These are phyloP conservation scores for Penicillium fuscoglaucum DNA, from an alignment of 2,329 filamentous ascomycete species.

Conservation along the genomic window DNA sequence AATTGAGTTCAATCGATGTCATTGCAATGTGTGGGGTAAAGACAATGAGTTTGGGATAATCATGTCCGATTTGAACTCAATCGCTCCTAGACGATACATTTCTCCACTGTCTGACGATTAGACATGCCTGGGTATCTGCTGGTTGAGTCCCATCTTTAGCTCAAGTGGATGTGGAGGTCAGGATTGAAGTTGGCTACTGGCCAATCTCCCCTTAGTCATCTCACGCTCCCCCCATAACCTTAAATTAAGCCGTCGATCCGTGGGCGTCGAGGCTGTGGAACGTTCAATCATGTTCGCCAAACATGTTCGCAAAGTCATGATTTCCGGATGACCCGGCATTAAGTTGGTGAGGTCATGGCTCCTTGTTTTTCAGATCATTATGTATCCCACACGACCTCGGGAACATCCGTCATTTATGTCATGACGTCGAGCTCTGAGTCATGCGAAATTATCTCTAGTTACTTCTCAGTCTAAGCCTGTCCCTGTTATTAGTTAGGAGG, in stretches of 20 bases:
- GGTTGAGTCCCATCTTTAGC: not conserved
- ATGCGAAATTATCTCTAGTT: not conserved
- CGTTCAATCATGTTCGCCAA: not conserved
- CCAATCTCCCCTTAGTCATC: constrained; percentile 4
- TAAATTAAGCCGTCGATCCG: constrained; percentile 4
- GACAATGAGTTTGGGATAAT: not conserved
- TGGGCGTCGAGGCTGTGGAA: not conserved
- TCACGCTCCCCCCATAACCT: not conserved
- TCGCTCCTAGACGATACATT: not conserved
- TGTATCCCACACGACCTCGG: not conserved
- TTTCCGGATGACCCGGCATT: not conserved
- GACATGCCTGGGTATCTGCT: not conserved
- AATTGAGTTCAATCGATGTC: constrained; percentile 7
- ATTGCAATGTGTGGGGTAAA: constrained; percentile 5
- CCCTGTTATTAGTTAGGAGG: not conserved
- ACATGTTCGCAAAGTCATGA: not conserved
- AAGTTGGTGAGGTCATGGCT: constrained; percentile 4
- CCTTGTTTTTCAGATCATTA: not conserved
- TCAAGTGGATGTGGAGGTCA: not conserved
- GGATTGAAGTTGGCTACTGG: not conserved
- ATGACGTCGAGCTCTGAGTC: not conserved
- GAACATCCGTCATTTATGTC: constrained; percentile 1
- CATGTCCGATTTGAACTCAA: not conserved
- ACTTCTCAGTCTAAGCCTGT: not conserved
- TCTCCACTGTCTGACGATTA: constrained; percentile 4